phyloP scores from a whole-genome alignment of 352 stramenopile genomes.

The Blastocystis sp. region DNA sequence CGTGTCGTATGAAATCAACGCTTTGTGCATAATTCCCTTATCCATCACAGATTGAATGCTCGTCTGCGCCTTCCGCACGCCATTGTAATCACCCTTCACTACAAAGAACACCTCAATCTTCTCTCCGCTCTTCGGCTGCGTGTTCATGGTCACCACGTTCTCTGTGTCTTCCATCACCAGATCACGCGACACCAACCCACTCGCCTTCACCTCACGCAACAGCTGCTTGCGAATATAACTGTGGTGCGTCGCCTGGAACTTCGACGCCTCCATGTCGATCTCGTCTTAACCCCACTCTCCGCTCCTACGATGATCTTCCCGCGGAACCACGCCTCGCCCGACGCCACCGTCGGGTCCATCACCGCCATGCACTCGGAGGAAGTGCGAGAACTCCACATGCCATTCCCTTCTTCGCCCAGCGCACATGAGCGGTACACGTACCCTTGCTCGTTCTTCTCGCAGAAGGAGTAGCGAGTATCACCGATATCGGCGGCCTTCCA shows the following conservation, averaged over 20 bases:
- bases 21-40: neutral
- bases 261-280: slow-evolving; percentile 6
- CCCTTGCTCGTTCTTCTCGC: neutral
- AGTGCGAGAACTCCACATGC: neutral
- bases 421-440: slow-evolving; percentile 5
- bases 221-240: neutral
- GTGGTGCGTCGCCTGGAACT: neutral
- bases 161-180: neutral
- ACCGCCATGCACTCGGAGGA: neutral
- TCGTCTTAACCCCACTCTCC: neutral
- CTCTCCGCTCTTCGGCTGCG: neutral
- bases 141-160: neutral
- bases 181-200: neutral
- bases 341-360: neutral
- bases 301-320: neutral
- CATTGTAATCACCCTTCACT: neutral
- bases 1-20: slow-evolving; percentile 6
- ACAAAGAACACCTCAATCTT: neutral
- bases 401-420: neutral
- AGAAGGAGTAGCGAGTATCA: neutral
- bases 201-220: neutral
- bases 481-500: neutral
- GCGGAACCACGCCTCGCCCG: neutral
- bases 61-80: neutral
- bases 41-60: neutral